Evolutionary conservation across 2,329 filamentous ascomycete genomes (phyloP).

Genomic region (Knoxdaviesia proteae): DNA sequence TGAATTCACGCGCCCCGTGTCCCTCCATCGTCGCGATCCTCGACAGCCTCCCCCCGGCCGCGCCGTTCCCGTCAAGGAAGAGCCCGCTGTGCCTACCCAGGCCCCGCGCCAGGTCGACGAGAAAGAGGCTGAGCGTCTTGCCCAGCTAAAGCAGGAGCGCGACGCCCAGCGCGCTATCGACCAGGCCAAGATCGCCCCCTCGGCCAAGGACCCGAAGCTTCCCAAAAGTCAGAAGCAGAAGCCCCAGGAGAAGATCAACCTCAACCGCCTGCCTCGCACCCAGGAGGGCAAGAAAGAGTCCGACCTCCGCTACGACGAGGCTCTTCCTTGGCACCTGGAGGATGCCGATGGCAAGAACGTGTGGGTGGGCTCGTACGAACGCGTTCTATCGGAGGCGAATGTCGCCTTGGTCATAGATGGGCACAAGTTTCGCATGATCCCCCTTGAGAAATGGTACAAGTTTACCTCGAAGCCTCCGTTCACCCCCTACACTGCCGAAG

Average conservation of each 20-base stretch:
- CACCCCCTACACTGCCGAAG: conserved; percentile 56
- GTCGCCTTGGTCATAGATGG: conserved; percentile 57
- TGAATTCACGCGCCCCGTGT: conserved; percentile 73
- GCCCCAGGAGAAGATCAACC: conserved; percentile 63
- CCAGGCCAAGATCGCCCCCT: conserved; percentile 80
- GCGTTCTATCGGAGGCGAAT: conserved; percentile 67
- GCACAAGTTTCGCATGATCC: conserved; percentile 61
- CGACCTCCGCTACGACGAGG: conserved; percentile 75
- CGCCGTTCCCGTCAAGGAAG: conserved; percentile 37
- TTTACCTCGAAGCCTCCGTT: conserved; percentile 67
- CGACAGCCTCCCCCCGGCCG: conserved; percentile 44
- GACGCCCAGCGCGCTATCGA: conserved; percentile 75
- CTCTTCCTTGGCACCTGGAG: conserved; percentile 88
- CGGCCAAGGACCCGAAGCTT: conserved; percentile 37
- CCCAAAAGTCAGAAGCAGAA: conserved; percentile 42
- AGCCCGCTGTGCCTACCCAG: conserved; percentile 8
- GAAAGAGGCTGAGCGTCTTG: conserved; percentile 40
- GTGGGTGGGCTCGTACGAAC: conserved; percentile 83
- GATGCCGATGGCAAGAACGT: conserved; percentile 91
- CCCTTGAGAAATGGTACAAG: conserved; percentile 88
- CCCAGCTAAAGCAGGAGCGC: conserved; percentile 55
- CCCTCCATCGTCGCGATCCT: conserved; percentile 75
- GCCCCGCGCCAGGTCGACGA: conserved; percentile 25
- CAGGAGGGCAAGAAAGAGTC: conserved; percentile 62
- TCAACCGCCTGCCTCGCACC: conserved; percentile 57